phyloP scores from a whole-genome alignment of 495 filamentous ascomycete species.

The Cryomyces antarcticus region DNA sequence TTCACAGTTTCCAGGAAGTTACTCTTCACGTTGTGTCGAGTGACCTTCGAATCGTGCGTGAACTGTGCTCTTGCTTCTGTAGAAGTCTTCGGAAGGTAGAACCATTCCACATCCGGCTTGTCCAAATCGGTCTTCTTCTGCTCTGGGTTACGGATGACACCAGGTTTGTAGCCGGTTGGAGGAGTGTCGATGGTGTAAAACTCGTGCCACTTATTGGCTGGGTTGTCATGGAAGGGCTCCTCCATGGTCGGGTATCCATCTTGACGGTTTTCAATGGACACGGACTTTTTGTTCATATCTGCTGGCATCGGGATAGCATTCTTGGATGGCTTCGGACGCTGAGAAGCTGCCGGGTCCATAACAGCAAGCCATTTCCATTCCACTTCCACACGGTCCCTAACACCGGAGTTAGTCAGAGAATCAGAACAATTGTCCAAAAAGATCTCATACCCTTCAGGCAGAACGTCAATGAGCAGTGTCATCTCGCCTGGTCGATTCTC shows the following conservation, averaged over 20 bases:
- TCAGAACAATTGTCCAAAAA: neutral
- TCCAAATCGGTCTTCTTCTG: slow-evolving; percentile 36
- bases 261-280: slow-evolving; percentile 20
- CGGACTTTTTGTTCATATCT: slow-evolving; percentile 24
- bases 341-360: slow-evolving; percentile 41
- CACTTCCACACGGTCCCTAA: slow-evolving; percentile 44
- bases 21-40: slow-evolving; percentile 32
- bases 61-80: slow-evolving; percentile 87
- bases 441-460: slow-evolving; percentile 63
- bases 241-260: slow-evolving; percentile 33
- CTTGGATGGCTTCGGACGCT: slow-evolving; percentile 40
- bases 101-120: slow-evolving; percentile 61
- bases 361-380: slow-evolving; percentile 61
- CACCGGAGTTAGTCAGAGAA: slow-evolving; percentile 13
- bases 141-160: slow-evolving; percentile 22
- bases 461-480: slow-evolving; percentile 57
- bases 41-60: slow-evolving; percentile 53
- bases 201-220: slow-evolving; percentile 56
- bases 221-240: slow-evolving; percentile 37
- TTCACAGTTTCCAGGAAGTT: slow-evolving; percentile 44
- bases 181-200: slow-evolving; percentile 35
- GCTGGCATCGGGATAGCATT: slow-evolving; percentile 39
- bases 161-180: neutral
- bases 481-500: slow-evolving; percentile 66
- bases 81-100: slow-evolving; percentile 69